Base-by-base conservation (phyloP, 2,329 filamentous ascomycete genomes). In the Aspergillus hiratsukae region DNA sequence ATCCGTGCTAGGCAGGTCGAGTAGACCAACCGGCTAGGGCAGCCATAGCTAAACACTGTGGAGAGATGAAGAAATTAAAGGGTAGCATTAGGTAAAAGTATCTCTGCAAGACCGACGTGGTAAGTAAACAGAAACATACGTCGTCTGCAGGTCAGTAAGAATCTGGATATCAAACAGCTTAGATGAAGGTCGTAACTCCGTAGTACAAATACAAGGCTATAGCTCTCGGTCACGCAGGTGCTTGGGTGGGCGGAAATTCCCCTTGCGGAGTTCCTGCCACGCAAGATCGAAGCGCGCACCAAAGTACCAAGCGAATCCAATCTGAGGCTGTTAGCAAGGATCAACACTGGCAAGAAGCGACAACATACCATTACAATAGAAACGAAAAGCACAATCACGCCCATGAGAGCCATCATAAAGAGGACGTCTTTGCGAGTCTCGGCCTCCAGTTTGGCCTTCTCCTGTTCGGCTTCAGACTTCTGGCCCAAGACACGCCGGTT, bases 201-300 rank as follows among this genome's bases (percentile, higher is more conserved):
- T 68, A 56, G 64, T 67, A 57, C 56, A 55, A 40, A 52, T 52
- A 31, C 40, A 48, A 58, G 56, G 27, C 54, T 72, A 79, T 61
- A 81, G 72, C 64, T 81, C 79, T 55, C 35, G 52, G 63, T 66
- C 68, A 57, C 37, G 58, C 19, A 57, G 25, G 53, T 55, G 71
- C 40, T 58, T 66, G 51, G 74, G 74, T 9, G 71, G 76, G 57
- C 65, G 72, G 57, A 80, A 76, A 59, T 76, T 81, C 58, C 78
- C 80, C 14, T 75, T 72, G 56, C 63, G 80, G 61, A 89, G 64
- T 64, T 87, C 79, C 49, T 79, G 67, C 64, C 83, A 80, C 8
- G 87, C 83, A 58, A 88, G 77, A 72, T 96, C 90, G 73, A 96
- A 94, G 56, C 88, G 83, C 29, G 91, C 91, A 55, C 93, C 92